Base-by-base conservation (phyloP, 139 green algal species). In the Prasinococcaceae sp. region DNA sequence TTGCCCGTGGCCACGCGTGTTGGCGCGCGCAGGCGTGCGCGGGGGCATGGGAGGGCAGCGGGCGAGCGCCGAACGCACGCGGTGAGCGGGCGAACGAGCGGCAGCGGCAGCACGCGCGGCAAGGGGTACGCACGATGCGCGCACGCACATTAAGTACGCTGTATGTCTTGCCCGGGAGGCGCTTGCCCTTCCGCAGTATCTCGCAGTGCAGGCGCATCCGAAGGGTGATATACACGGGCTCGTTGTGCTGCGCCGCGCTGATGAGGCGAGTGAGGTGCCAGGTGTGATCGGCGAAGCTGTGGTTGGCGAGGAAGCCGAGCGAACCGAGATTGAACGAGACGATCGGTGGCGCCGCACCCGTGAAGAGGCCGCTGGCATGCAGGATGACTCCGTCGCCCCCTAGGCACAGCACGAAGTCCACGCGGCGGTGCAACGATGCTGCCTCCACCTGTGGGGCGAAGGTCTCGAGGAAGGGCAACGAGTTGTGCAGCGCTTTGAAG, bases 371-470 rank as follows among this genome's bases (percentile, higher is more conserved):
- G 23, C 68, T 76, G 0, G 88, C 82, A 61, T 98, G 90, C 32
- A 98, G 74, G 41, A 98, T 83, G 9, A 95, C 83, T 1, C 90
- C 90, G 43, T 98, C 90, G 0, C 90, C 90, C 9, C 90, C 90
- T 41, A 98, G 65, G 61, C 88, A 95, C 19, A 93, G 77, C 22
- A 96, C 72, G 63, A 98, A 94, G 72, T 98, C 90, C 2, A 97
- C 45, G 17, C 20, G 30, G 38, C 59, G 53, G 33, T 63, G 61
- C 39, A 70, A 38, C 30, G 29, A 36, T 57, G 26, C 3, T 30
- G 42, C 5, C 30, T 63, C 43, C 36, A 42, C 36, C 51, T 60
- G 22, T 9, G 10, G 20, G 6, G 22, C 52, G 47, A 47, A 72
- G 19, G 63, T 72, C 47, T 72, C 64, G 28, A 72, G 25, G 39